Conservation (phyloP, 306 rosid species). For the Gastrolobium villosum region DNA sequence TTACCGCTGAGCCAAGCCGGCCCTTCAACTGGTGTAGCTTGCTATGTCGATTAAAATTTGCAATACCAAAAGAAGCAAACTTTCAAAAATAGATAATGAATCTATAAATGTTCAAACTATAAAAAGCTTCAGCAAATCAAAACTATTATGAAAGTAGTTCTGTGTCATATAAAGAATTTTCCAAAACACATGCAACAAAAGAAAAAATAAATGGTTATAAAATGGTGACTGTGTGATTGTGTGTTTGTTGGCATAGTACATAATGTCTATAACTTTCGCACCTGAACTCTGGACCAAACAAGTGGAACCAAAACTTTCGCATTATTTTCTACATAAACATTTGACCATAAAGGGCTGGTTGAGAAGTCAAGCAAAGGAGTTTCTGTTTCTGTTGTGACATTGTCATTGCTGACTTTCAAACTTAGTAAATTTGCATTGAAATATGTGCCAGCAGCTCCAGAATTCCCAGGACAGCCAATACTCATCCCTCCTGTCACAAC, state of each 20-base stretch:
- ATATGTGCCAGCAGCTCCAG: constrained; percentile 99
- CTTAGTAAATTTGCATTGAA: constrained; percentile 91
- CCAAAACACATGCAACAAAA: not conserved
- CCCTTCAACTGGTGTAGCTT: too few relatives aligned
- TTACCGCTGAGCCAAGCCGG: too few relatives aligned
- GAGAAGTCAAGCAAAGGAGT: constrained; percentile 99
- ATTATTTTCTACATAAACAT: constrained; percentile 96
- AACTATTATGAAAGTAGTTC: constrained; percentile 8
- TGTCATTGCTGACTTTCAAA: constrained; percentile 92
- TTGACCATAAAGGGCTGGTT: constrained; percentile 88
- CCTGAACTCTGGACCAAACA: constrained; percentile 99
- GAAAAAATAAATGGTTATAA: not conserved
- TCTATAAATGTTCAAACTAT: constrained; percentile 15
- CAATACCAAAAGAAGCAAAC: not conserved
- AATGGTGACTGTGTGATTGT: constrained; percentile 21
- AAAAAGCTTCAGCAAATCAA: constrained; percentile 24
- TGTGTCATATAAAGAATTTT: constrained; percentile 18
- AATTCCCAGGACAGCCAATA: constrained; percentile 90
- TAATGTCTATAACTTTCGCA: constrained; percentile 49
- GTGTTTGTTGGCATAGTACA: constrained; percentile 12
- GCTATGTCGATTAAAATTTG: not conserved
- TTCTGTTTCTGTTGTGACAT: constrained; percentile 94
- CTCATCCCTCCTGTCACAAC: constrained; percentile 85
- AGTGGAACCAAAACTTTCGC: constrained; percentile 98
- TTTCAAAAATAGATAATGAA: not conserved